Base-by-base conservation (phyloP, 129 eudicot genomes). In the Flaveria sonorensis region DNA sequence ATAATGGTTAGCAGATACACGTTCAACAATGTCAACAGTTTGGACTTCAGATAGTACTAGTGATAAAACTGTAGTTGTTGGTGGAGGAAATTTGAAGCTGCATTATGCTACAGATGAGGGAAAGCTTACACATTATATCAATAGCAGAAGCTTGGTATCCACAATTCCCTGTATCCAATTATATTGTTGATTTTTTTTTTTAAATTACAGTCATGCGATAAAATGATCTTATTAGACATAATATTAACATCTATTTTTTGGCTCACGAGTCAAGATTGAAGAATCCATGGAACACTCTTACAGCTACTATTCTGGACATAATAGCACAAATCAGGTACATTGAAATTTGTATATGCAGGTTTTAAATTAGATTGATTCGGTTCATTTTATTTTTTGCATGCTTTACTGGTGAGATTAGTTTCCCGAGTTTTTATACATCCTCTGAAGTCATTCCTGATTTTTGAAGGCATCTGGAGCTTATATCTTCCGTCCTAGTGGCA, bases 381-480 rank as follows among this genome's bases (percentile, higher is more conserved):
- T 47, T 36, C 48, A 26, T 69, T 71, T 63, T 19, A 16, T 45
- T 69, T 74, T 48, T 48, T 68, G 14, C 66, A 21, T 59, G 39
- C 20, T 72, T n/a, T 77, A 48, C 47, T 30, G 15, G 46, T 64
- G 20, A 70, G 66, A 14, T 59, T 14, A 51, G 64, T 65, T 51
- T 13, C 47, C 0, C 9, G 69, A 69, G 71, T 60, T 73, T 47
- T 23, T 57, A 42, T 74, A 48, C 47, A 55, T 24, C 61, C 68
- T 76, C 68, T 84, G 63, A 78, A 51, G 23, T 78, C 73, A 21
- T 83, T 81, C 26, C 55, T 80, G 47, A 30, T 74, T 70, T 48
- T 79, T 87, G 68, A 81, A 92, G 98, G 98, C 95, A 53, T 93
- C 98, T 73, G 95, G 96, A 72, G 96, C 98, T 71, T 90, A 90